Percentiles rank a stretch among this genome's conserved stretches.
These are phyloP conservation scores for Magnusiomyces magnusii DNA, from an alignment of 1,139 yeast species.

Conservation along the genomic window DNA sequence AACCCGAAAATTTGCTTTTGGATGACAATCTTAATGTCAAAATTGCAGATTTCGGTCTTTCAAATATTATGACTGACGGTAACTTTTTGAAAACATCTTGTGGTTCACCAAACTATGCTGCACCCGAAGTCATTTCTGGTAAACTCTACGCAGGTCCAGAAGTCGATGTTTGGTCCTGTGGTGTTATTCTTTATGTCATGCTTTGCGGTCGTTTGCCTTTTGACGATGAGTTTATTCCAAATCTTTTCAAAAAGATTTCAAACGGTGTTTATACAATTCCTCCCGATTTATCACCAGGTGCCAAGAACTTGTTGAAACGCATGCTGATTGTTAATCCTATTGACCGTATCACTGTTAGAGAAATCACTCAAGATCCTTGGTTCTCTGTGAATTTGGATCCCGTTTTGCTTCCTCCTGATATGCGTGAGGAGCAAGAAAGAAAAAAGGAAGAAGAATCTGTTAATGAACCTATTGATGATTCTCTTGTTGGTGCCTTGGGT, in stretches of 20 bases:
- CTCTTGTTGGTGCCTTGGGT: conserved; percentile 68
- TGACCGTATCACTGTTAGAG: conserved; percentile 90
- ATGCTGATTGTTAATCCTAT: conserved; percentile 97
- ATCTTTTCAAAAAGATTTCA: conserved; percentile 86
- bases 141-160: conserved; percentile 97
- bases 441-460: conserved; percentile 27
- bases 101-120: conserved; percentile 97
- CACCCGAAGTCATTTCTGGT: conserved; percentile 96
- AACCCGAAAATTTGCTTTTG: conserved; percentile 85
- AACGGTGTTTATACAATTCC: conserved; percentile 95
- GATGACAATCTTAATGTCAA: conserved; percentile 91
- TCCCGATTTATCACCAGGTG: conserved; percentile 79
- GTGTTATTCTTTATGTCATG: conserved; percentile 95
- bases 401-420: conserved; percentile 63
- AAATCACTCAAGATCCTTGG: conserved; percentile 96
- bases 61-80: conserved; percentile 98
- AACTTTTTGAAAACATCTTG: conserved; percentile 92
- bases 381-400: conserved; percentile 77
- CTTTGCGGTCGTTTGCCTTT: conserved; percentile 95
- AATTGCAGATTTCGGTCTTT: conserved; percentile 94
- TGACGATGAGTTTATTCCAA: conserved; percentile 97
- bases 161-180: conserved; percentile 98
- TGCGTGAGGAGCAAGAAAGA: conserved; percentile 29
- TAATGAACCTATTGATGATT: conserved; percentile 55
- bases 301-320: conserved; percentile 74